Base-by-base conservation (phyloP, 2,329 filamentous ascomycete genomes). In the Talaromyces sp. region DNA sequence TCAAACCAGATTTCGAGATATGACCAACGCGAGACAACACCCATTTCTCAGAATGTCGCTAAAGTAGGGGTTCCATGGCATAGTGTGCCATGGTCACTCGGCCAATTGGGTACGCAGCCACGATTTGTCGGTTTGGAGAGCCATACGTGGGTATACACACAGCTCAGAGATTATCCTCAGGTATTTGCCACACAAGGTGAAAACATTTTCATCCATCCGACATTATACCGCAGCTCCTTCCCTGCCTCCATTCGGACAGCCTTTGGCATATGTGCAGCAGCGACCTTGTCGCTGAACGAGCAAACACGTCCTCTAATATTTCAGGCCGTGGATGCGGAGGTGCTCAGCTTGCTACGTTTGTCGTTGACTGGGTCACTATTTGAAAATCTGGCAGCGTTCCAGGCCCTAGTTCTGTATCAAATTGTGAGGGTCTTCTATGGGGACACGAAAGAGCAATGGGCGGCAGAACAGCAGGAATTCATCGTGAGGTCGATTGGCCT, bases 391-490 rank as follows among this genome's bases (percentile, higher is more conserved):
- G 47, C 47, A 50, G 13, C 47, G 16, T 50, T 50, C 19, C 62
- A 63, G 54, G 52, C 62, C 11, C 47, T 63, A 16, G 54, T 59
- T 14, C 16, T 63, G 37, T 63, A 59, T 56, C 62, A 63, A 50
- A 43, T 59, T 13, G 50, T 63, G 10, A 54, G 62, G 16, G 41
- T 63, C 11, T 59, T 63, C 33, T 27, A 63, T 43, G 62, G 62
- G 7, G 43, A 59, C 24, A 3, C n/a, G 22, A 59, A 63, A 37
- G 52, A 63, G 41, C 62, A 47, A 16, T 16, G 24, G 19, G 13
- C 47, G 11, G 62, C 39, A 9, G 52, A 63, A 24, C 41, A 45
- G 39, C 62, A 63, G 31, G 31, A 59, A 49, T 43, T 33, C 27
- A 27, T 49, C 11, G 22, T 59, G 14, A 45, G 52, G 3, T 54